These are phyloP conservation scores for Phaeosphaeria sp. DNA, from an alignment of 2,329 filamentous ascomycete genomes.

Conservation along the genomic window DNA sequence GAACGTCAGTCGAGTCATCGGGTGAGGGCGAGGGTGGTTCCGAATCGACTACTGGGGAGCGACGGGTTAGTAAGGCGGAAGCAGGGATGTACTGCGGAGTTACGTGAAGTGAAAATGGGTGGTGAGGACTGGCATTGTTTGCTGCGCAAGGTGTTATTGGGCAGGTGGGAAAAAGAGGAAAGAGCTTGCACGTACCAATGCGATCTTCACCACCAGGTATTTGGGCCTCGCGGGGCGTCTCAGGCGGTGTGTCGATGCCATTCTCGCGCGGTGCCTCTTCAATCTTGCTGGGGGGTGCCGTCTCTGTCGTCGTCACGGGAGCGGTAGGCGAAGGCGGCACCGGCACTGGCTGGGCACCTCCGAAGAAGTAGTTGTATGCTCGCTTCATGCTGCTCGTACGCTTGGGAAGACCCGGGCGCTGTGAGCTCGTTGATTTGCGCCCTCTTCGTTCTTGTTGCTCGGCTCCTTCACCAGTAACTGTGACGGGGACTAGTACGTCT, in stretches of 20 bases:
- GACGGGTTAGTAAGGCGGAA: constrained; percentile 28
- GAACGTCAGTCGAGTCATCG: constrained; percentile 37
- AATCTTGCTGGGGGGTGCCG: constrained; percentile 27
- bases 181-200: constrained; percentile 20
- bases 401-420: constrained; percentile 44
- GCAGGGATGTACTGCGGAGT: constrained; percentile 22
- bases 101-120: constrained; percentile 25
- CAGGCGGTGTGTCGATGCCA: constrained; percentile 42
- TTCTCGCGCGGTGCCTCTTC: constrained; percentile 26
- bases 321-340: constrained; percentile 36
- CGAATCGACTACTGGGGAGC: constrained; percentile 16
- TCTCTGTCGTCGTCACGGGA: constrained; percentile 33
- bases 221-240: constrained; percentile 36
- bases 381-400: constrained; percentile 49
- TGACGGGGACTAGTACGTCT: constrained; percentile 37
- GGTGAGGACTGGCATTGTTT: constrained; percentile 10
- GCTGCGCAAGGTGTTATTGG: constrained; percentile 32
- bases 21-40: constrained; percentile 35
- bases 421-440: constrained; percentile 38
- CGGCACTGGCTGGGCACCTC: constrained; percentile 27
- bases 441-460: constrained; percentile 39
- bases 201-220: constrained; percentile 19
- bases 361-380: constrained; percentile 51
- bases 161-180: constrained; percentile 20
- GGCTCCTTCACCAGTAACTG: constrained; percentile 32